These are phyloP conservation scores for Coemansia javaensis DNA, from an alignment of 192 early-diverging fungal genomes.

Conservation along the genomic window DNA sequence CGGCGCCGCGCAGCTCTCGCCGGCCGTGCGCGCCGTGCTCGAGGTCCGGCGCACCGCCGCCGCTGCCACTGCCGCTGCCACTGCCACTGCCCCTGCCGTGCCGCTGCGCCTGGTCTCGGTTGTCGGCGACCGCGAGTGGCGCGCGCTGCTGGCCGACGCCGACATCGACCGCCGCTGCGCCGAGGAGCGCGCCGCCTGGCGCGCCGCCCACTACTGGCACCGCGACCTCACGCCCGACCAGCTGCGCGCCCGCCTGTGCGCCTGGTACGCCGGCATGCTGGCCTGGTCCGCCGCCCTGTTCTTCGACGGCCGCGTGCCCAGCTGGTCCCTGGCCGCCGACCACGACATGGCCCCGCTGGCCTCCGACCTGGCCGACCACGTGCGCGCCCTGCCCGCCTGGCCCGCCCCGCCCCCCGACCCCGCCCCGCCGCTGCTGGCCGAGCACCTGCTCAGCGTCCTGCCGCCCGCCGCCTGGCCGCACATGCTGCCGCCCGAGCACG, in stretches of 20 bases:
- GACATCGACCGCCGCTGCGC: conserved; percentile 12
- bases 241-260: background rate
- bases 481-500: conserved; percentile 1
- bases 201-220: conserved; percentile 10
- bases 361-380: conserved; percentile 17
- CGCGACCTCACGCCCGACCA: background rate
- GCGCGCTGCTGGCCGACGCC: conserved; percentile 17
- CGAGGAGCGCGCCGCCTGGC: conserved; percentile 13
- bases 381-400: background rate
- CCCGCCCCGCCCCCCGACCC: conserved; percentile 8
- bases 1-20: too few species aligned
- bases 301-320: conserved; percentile 20
- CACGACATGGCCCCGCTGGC: conserved; percentile 15
- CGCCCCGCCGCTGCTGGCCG: conserved; percentile 16
- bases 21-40: background rate
- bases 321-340: conserved; percentile 22
- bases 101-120: conserved; percentile 1
- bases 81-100: too few species aligned
- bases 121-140: conserved; percentile 22
- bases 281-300: conserved; percentile 35
- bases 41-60: background rate
- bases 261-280: conserved; percentile 18
- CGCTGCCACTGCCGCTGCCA: background rate
- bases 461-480: conserved; percentile 14
- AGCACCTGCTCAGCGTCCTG: conserved; percentile 35